These are phyloP conservation scores for Thraustochytrium sp. DNA, from an alignment of 352 stramenopile genomes.

Conservation along the genomic window DNA sequence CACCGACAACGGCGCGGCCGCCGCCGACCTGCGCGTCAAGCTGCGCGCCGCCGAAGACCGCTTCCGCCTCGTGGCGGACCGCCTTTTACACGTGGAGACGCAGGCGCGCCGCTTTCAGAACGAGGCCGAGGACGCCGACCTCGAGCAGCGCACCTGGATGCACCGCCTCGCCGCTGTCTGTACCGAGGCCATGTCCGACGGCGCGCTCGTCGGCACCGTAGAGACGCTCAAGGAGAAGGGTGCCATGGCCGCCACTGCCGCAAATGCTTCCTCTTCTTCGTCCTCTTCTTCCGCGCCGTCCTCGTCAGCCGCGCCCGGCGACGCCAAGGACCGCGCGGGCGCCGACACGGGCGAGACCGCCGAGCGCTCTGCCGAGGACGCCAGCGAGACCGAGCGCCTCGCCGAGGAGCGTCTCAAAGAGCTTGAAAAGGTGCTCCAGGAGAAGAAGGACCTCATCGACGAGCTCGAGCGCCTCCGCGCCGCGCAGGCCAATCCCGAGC, in stretches of 20 bases:
- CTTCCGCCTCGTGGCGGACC: constrained; percentile 14
- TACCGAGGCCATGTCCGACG: not conserved
- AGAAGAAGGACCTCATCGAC: constrained; percentile 34
- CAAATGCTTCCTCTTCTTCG: no score
- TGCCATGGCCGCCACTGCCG: no score
- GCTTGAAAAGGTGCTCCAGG: not conserved
- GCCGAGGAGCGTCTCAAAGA: not conserved
- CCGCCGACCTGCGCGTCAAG: not conserved
- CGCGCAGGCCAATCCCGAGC: not conserved
- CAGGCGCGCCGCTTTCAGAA: not conserved
- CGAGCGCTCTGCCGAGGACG: not conserved
- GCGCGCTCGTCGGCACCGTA: not conserved
- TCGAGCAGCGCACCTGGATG: not conserved
- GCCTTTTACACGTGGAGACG: not conserved
- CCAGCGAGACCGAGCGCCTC: not conserved
- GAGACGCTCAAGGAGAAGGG: not conserved
- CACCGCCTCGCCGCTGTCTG: constrained; percentile 21
- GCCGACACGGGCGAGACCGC: not conserved
- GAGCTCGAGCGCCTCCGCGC: constrained; percentile 2
- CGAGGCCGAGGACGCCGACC: not conserved
- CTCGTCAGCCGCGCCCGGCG: no score
- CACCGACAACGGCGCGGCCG: not conserved
- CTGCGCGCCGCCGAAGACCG: not conserved
- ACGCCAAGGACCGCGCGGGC: not conserved
- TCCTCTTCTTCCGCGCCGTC: no score